A percentile compares a stretch with the other conserved stretches of the same genome.
phyloP scores from a whole-genome alignment of 208 protist genomes.

The Acanthamoeba quina region DNA sequence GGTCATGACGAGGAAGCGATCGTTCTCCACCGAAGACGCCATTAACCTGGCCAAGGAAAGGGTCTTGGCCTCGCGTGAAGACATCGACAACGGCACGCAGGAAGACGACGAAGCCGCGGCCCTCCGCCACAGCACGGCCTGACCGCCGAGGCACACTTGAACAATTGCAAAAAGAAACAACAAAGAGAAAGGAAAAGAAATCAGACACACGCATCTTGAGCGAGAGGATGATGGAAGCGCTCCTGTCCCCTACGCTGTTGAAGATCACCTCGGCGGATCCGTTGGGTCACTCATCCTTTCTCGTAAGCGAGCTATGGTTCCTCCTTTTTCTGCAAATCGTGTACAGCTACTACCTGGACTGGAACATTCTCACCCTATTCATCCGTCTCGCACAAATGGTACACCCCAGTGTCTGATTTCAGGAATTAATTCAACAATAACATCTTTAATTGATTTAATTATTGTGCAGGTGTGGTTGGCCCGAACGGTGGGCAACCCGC shows the following conservation, averaged over 20 bases:
- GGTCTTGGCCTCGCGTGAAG: conserved; percentile 31
- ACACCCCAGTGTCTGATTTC: background rate
- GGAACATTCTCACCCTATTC: conserved; percentile 30
- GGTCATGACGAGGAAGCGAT: conserved; percentile 59
- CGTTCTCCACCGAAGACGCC: conserved; percentile 58
- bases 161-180: background rate
- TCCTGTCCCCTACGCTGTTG: conserved; percentile 17
- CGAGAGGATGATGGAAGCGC: background rate
- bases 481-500: background rate
- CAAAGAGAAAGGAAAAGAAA: background rate
- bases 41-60: conserved; percentile 47
- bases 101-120: background rate
- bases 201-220: background rate
- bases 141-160: too few species aligned
- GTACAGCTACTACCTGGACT: conserved; percentile 61
- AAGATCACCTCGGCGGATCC: conserved; percentile 8
- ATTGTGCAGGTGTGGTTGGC: conserved; percentile 34
- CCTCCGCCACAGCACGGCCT: background rate
- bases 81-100: background rate
- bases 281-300: background rate
- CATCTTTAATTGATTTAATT: background rate
- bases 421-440: background rate
- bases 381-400: conserved; percentile 47
- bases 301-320: conserved; percentile 42
- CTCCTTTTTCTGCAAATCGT: conserved; percentile 48